These are phyloP conservation scores for Casaregolazyma suthepensis DNA, from an alignment of 1,139 yeast genomes.

Conservation along the genomic window DNA sequence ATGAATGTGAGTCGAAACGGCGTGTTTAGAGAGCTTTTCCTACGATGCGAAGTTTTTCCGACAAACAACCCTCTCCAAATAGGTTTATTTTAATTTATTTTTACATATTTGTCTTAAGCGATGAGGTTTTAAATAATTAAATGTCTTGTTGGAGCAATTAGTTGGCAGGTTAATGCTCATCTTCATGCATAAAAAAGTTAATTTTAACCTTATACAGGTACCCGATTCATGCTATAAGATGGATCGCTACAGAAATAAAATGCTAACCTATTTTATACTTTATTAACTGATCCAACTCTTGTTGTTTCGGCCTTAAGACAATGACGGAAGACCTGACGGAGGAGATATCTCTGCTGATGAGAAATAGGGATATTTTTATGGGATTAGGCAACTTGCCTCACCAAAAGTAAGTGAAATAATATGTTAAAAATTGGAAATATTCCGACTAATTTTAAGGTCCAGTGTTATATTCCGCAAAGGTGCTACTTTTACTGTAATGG, in stretches of 20 bases:
- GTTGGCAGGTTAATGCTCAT: background rate
- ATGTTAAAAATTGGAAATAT: background rate
- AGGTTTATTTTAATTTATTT: background rate
- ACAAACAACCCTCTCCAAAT: background rate
- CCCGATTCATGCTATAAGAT: background rate
- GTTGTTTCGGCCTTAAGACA: background rate
- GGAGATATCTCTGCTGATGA: background rate
- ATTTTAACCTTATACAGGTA: background rate
- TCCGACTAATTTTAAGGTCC: background rate
- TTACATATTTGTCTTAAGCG: background rate
- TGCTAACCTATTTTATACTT: background rate
- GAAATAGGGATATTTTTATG: background rate
- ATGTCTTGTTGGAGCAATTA: background rate
- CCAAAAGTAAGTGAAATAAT: background rate
- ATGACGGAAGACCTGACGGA: background rate
- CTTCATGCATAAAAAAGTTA: background rate
- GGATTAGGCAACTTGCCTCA: background rate
- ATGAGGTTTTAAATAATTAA: background rate
- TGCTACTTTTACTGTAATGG: slow-evolving; percentile 79
- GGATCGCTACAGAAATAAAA: background rate
- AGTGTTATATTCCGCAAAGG: slow-evolving; percentile 70
- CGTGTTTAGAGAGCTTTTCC: background rate
- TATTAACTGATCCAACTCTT: background rate
- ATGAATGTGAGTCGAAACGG: background rate
- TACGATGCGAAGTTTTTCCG: background rate